These are phyloP conservation scores for Mycena galopus DNA, from an alignment of 768 basidiomycete species.

Conservation along the genomic window DNA sequence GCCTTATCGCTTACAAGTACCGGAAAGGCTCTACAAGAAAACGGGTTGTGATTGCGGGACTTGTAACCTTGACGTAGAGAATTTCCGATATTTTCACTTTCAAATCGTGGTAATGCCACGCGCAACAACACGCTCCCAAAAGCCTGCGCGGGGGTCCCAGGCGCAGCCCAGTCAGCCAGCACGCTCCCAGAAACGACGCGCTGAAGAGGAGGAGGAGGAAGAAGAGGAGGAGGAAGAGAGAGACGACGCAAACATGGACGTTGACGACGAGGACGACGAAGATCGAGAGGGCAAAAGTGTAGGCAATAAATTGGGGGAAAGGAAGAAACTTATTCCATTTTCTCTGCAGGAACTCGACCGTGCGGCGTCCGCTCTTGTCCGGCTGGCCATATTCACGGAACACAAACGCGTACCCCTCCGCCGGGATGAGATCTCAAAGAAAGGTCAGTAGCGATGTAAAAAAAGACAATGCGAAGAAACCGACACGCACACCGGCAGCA, in stretches of 20 bases:
- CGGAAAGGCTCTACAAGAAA: too few species aligned
- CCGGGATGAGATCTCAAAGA: constrained; percentile 90
- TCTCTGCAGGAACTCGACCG: constrained; percentile 68
- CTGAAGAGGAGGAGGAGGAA: constrained; percentile 42
- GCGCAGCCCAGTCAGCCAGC: constrained; percentile 52
- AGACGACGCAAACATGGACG: constrained; percentile 50
- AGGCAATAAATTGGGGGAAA: background rate
- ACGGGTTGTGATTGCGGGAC: too few species aligned
- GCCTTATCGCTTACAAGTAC: too few species aligned
- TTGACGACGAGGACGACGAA: constrained; percentile 53
- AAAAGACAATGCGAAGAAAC: background rate
- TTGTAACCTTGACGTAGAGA: too few species aligned
- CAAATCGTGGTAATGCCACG: background rate
- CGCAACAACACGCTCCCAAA: constrained; percentile 55
- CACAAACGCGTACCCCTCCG: constrained; percentile 74
- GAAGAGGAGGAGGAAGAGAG: constrained; percentile 55
- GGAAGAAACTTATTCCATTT: background rate
- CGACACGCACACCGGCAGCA: constrained; percentile 40
- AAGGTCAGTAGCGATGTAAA: constrained; percentile 59
- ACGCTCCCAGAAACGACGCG: constrained; percentile 46
- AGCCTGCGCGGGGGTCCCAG: constrained; percentile 53
- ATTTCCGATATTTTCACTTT: background rate
- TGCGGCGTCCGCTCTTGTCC: constrained; percentile 79
- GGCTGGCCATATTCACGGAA: constrained; percentile 87
- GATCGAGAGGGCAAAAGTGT: constrained; percentile 44